Evolutionary conservation across 257 asterid genomes (phyloP).

Genomic region (Ophiorrhiza pumila): DNA sequence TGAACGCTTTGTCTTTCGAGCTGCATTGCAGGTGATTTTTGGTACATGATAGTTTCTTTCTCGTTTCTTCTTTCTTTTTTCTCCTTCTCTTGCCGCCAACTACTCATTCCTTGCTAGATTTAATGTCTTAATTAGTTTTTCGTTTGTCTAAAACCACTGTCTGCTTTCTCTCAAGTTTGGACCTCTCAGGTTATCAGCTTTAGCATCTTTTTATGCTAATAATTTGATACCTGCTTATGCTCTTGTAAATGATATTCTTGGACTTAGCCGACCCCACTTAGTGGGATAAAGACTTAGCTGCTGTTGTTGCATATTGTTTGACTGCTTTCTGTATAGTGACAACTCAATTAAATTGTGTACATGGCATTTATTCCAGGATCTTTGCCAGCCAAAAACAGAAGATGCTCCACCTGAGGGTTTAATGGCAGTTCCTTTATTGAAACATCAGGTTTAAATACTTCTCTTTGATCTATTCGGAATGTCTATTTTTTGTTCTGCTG

Average conservation of each 20-base stretch:
- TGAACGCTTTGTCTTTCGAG: constrained; percentile 60
- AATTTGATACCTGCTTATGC: neutral
- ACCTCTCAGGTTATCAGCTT: neutral
- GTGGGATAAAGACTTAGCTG: too few species aligned
- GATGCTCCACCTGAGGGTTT: constrained; percentile 77
- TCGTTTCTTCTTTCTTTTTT: too few species aligned
- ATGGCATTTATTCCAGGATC: constrained; percentile 37
- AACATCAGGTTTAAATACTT: constrained; percentile 56
- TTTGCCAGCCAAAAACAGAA: constrained; percentile 77
- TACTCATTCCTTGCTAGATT: neutral
- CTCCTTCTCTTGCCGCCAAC: neutral
- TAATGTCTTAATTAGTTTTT: too few species aligned
- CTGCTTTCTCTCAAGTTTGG: neutral
- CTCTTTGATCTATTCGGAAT: neutral
- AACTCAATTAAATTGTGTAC: neutral
- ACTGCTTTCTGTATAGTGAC: neutral
- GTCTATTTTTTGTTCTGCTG: neutral
- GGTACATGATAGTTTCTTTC: constrained; percentile 8
- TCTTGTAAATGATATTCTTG: neutral
- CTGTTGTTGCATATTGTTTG: constrained; percentile 1
- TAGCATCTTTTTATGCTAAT: neutral
- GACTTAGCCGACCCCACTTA: too few species aligned
- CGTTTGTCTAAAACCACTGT: neutral
- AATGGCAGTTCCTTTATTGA: constrained; percentile 75
- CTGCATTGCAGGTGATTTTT: constrained; percentile 67